These are phyloP conservation scores for Sphenostylis stenocarpa DNA, from an alignment of 306 rosid genomes.

Conservation along the genomic window DNA sequence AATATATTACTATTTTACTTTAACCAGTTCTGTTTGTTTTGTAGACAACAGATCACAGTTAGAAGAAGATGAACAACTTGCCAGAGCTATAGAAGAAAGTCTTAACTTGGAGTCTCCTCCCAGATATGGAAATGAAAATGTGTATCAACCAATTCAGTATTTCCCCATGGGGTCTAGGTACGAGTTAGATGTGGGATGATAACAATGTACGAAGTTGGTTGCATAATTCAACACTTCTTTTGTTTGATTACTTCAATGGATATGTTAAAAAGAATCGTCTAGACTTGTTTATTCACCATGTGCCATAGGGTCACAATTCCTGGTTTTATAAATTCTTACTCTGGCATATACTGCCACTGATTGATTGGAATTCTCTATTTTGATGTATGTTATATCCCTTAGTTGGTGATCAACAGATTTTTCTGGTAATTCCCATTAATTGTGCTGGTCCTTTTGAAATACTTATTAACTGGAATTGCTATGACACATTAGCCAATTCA, in stretches of 20 bases:
- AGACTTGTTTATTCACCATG: not conserved
- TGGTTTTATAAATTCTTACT: conserved; percentile 18
- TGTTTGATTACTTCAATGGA: conserved; percentile 18
- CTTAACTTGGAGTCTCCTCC: conserved; percentile 75
- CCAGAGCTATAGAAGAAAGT: conserved; percentile 89
- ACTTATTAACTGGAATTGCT: conserved; percentile 2
- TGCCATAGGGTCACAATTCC: not conserved
- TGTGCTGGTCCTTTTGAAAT: not conserved
- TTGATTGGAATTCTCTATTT: conserved; percentile 30
- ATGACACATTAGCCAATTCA: not conserved
- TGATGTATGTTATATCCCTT: conserved; percentile 2
- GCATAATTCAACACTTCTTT: not conserved
- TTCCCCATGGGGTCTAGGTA: conserved; percentile 78
- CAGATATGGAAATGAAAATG: conserved; percentile 56
- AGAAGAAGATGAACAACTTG: conserved; percentile 88
- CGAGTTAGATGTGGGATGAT: not conserved
- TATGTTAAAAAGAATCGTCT: conserved; percentile 4
- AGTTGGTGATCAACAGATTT: conserved; percentile 9
- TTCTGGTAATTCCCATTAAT: conserved; percentile 1
- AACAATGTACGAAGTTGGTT: conserved; percentile 7
- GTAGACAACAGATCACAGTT: conserved; percentile 57
- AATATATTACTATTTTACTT: not conserved
- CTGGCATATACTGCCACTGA: conserved; percentile 3
- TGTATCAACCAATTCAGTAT: conserved; percentile 52
- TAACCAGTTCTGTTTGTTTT: not conserved